Base-by-base conservation (phyloP, 2,329 filamentous ascomycete genomes). In the Tolypocladium cylindrosporum region DNA sequence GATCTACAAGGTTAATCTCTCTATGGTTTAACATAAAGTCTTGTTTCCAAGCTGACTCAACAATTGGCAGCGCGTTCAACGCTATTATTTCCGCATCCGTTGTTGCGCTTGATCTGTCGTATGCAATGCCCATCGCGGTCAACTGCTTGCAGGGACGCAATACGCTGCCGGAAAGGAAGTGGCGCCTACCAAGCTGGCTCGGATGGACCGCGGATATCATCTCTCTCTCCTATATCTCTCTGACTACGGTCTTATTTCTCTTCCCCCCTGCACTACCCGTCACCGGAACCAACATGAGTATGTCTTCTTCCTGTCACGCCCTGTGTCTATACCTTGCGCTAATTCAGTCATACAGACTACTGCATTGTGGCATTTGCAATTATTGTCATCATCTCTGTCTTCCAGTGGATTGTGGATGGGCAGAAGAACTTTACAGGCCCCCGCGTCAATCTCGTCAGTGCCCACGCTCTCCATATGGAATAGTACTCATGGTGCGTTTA, bases 61-160 rank as follows among this genome's bases (percentile, higher is more conserved):
- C n/a, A 2, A 1, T 13, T 3, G 27, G 8, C 21, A 66, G 79
- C 59, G 87, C 87, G 0, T 89, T 90, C 71, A 89, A 87, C 48
- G 87, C 87, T 16, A 88, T 90, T 63, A 79, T 88, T 1, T 84
- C 86, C 0, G 82, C 87, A 0, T 87, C 86, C 0, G 88, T 91
- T 0, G 87, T 91, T 9, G 82, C 87, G 1, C 77, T 92, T 0
- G 84, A 86, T 8, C 73, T 91, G 6, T 87, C 86, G 2, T 92
- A 92, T 63, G 88, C 82, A 7, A 89, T 92, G 43, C 89, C 89
- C 0, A 82, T 90, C 53, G 77, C 81, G 0, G 84, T 91, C 63
- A 89, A 90, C 65, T 80, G 84, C 57, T 68, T 88, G 4, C 81
- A 83, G 4, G 84, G 87, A 16, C 79, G 87, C 5, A 81, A 75